These are phyloP conservation scores for Catharanthus roseus DNA, from an alignment of 257 asterid species.

Conservation along the genomic window DNA sequence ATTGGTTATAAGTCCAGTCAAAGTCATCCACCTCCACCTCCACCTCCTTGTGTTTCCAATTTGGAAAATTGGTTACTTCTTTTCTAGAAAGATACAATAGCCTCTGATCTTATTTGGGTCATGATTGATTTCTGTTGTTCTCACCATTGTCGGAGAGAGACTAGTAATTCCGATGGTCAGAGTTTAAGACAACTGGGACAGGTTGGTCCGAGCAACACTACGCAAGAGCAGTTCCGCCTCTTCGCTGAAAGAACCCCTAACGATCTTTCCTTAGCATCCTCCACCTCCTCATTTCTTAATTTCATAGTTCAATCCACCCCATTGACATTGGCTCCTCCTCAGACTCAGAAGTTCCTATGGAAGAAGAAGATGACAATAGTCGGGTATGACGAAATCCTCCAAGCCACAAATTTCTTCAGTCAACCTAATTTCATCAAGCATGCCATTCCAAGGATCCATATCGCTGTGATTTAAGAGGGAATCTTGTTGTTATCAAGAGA, in stretches of 20 bases:
- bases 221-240: slow-evolving; percentile 49
- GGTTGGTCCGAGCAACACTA: slow-evolving; percentile 69
- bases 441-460: slow-evolving; percentile 73
- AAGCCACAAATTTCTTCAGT: slow-evolving; percentile 46
- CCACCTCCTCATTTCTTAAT: not conserved
- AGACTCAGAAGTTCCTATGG: slow-evolving; percentile 19
- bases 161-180: slow-evolving; percentile 67
- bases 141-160: too few species aligned
- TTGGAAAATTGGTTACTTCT: too few species aligned
- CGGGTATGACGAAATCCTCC: slow-evolving; percentile 41
- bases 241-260: slow-evolving; percentile 11
- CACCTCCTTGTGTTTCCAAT: too few species aligned
- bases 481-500: slow-evolving; percentile 35
- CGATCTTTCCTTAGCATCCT: not conserved
- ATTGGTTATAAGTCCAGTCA: too few species aligned
- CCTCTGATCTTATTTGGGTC: too few species aligned
- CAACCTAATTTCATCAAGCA: slow-evolving; percentile 40
- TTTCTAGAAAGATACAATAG: too few species aligned
- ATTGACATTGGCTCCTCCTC: not conserved
- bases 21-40: too few species aligned
- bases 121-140: too few species aligned
- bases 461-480: slow-evolving; percentile 26
- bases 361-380: too few species aligned
- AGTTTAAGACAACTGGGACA: slow-evolving; percentile 68
- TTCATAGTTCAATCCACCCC: not conserved